Conservation (phyloP, 768 basidiomycete species). For the Pleurotus citrinopileatus region DNA sequence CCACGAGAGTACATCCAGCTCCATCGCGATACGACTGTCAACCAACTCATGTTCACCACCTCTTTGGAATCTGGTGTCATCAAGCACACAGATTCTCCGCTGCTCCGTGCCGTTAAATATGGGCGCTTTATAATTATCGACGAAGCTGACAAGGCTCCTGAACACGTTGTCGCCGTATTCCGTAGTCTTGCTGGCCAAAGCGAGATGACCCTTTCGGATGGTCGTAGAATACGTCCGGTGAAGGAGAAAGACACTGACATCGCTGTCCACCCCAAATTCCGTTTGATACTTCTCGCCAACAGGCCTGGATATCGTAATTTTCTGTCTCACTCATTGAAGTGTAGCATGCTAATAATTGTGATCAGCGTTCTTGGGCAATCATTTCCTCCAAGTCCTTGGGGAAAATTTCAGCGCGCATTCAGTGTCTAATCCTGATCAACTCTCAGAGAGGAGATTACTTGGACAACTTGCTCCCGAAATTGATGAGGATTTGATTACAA, state of each 20-base stretch:
- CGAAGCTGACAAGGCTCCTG: constrained; percentile 72
- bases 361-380: constrained; percentile 68
- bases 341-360: background rate
- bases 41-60: constrained; percentile 69
- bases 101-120: constrained; percentile 57
- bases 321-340: background rate
- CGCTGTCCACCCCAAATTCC: constrained; percentile 60
- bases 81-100: constrained; percentile 62
- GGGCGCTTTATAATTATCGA: constrained; percentile 70
- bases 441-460: constrained; percentile 59
- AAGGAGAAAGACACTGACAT: constrained; percentile 52
- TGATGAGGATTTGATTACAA: constrained; percentile 45
- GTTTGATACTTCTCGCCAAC: constrained; percentile 63
- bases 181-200: constrained; percentile 64
- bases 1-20: constrained; percentile 71
- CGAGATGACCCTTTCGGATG: constrained; percentile 63
- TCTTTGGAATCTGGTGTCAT: constrained; percentile 55
- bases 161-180: constrained; percentile 72
- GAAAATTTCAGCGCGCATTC: constrained; percentile 69
- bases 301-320: constrained; percentile 62
- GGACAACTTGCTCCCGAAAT: constrained; percentile 62
- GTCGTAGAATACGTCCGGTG: constrained; percentile 48
- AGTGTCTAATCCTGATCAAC: constrained; percentile 64
- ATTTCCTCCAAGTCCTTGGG: constrained; percentile 69
- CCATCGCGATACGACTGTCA: constrained; percentile 69